Conservation (phyloP, 768 basidiomycete genomes). For the Amanita rimosa region DNA sequence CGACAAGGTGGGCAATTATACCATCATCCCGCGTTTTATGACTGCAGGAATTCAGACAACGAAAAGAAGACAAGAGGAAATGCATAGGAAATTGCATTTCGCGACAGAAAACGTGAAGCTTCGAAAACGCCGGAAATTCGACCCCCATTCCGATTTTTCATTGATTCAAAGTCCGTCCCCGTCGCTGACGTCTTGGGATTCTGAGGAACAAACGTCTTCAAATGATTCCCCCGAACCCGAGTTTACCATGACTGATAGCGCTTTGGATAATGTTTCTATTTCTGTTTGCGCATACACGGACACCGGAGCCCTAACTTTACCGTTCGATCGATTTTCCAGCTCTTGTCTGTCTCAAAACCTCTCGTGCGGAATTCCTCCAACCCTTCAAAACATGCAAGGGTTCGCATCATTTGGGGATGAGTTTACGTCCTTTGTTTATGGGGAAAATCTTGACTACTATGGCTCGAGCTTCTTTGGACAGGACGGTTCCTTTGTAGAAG, state of each 20-base stretch:
- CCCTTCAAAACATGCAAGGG: neutral
- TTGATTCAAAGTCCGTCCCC: neutral
- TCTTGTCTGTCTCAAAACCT: neutral
- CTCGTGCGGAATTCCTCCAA: neutral
- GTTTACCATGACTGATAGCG: neutral
- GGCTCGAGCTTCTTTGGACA: neutral
- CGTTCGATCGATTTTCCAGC: slow-evolving; percentile 1
- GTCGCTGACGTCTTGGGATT: neutral
- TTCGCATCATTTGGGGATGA: neutral
- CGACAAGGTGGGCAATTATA: neutral
- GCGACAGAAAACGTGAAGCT: neutral
- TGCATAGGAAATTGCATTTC: neutral
- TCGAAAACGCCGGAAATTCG: neutral
- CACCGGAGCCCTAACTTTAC: neutral
- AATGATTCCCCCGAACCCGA: slow-evolving; percentile 1
- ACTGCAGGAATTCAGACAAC: neutral
- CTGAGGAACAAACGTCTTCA: neutral
- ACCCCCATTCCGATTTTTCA: neutral
- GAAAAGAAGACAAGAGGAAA: neutral
- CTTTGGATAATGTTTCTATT: neutral
- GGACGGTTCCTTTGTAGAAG: neutral
- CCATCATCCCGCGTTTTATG: neutral
- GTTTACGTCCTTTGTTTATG: neutral
- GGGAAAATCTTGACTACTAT: neutral
- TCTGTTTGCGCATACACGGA: slow-evolving; percentile 3